Conservation (phyloP, 2,329 filamentous ascomycete species). For the Chrysosporium keratinophilum region DNA sequence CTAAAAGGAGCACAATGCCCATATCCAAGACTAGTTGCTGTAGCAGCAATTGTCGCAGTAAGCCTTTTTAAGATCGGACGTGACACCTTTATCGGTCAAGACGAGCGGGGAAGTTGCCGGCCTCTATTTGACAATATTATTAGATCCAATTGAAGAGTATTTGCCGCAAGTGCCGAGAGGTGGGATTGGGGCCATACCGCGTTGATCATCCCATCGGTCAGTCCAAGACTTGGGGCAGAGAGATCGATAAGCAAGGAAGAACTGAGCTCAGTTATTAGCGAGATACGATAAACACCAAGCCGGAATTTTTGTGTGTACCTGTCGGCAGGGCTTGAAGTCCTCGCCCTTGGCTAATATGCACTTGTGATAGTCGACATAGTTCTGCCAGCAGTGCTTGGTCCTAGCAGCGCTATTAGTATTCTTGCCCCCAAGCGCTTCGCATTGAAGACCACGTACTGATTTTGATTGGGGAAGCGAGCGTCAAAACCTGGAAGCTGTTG, state of each 20-base stretch:
- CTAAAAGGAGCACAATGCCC: conserved; percentile 1
- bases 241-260: conserved; percentile 92
- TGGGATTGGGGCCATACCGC: conserved; percentile 53
- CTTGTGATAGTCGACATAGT: conserved; percentile 99
- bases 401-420: conserved; percentile 23
- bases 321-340: conserved; percentile 92
- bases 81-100: conserved; percentile 13
- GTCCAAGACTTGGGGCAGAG: conserved; percentile 95
- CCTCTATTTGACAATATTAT: conserved; percentile 32
- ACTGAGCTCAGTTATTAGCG: conserved; percentile 46
- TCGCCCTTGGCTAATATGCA: conserved; percentile 97
- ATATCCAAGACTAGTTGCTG: background rate
- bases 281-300: conserved; percentile 11
- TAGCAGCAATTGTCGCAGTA: background rate
- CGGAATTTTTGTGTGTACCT: conserved; percentile 50
- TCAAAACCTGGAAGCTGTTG: conserved; percentile 65
- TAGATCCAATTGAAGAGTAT: background rate
- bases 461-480: conserved; percentile 96
- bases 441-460: conserved; percentile 42
- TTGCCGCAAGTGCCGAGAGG: background rate
- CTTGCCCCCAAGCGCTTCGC: background rate
- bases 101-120: conserved; percentile 45
- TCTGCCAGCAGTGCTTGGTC: conserved; percentile 99
- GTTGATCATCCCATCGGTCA: conserved; percentile 92
- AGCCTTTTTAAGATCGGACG: background rate